Evolutionary conservation across 2,329 filamentous ascomycete species (phyloP).

Genomic region (Ramularia endophylla): DNA sequence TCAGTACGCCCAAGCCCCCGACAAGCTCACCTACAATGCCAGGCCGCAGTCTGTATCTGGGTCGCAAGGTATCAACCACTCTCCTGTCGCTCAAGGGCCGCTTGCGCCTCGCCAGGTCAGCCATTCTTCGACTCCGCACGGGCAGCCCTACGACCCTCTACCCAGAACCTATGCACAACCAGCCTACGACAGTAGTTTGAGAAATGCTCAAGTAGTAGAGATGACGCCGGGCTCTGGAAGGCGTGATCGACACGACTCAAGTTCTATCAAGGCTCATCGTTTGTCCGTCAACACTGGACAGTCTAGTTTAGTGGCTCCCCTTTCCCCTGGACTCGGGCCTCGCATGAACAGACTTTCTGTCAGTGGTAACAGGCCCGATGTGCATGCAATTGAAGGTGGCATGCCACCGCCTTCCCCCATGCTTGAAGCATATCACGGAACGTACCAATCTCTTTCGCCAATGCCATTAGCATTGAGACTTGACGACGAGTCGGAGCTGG

Average conservation of each 20-base stretch:
- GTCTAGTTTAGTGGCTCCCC: conserved; percentile 25
- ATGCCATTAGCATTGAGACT: conserved; percentile 77
- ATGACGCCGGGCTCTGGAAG: conserved; percentile 34
- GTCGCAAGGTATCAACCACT: conserved; percentile 1
- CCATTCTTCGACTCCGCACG: conserved; percentile 13
- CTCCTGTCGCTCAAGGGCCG: conserved; percentile 14
- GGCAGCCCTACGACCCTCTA: conserved; percentile 15
- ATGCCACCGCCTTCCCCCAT: conserved; percentile 73
- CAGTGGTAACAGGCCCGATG: conserved; percentile 39
- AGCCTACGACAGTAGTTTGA: conserved; percentile 13
- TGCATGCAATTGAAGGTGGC: conserved; percentile 33
- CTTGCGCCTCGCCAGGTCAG: conserved; percentile 4
- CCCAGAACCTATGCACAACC: conserved; percentile 16
- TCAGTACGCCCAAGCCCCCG: conserved; percentile 36
- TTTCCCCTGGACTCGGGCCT: conserved; percentile 30
- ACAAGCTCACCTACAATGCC: conserved; percentile 39
- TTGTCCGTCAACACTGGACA: conserved; percentile 16
- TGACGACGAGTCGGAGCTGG: conserved; percentile 51
- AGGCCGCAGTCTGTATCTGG: conserved; percentile 22
- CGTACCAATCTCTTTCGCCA: conserved; percentile 88
- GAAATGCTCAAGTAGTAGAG: conserved; percentile 34
- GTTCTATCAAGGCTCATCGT: conserved; percentile 13
- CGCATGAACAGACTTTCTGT: conserved; percentile 45
- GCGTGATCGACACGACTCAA: conserved; percentile 15
- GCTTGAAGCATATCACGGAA: conserved; percentile 86